These are phyloP conservation scores for Podospora anserina DNA, from an alignment of 495 filamentous ascomycete genomes.

Conservation along the genomic window DNA sequence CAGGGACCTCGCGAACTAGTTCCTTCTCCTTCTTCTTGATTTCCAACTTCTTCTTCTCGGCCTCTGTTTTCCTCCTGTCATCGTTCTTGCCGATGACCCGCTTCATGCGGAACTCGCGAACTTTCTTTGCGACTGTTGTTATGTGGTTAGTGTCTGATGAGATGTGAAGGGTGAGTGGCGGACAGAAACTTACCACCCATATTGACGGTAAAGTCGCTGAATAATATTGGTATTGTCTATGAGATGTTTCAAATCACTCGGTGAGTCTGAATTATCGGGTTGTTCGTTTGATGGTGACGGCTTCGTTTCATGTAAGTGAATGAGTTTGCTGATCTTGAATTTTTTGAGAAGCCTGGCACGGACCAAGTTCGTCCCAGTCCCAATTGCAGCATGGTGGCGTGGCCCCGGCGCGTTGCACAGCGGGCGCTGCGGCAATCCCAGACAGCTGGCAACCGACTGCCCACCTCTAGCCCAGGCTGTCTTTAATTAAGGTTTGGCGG, in stretches of 20 bases:
- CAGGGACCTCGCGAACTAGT: constrained; percentile 61
- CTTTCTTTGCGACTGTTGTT: constrained; percentile 28
- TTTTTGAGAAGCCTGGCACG: background rate
- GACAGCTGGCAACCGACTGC: constrained; percentile 16
- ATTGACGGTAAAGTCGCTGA: background rate
- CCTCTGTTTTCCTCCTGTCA: constrained; percentile 57
- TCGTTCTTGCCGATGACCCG: constrained; percentile 60
- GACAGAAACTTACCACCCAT: constrained; percentile 1
- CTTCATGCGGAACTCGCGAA: constrained; percentile 47
- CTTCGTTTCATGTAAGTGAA: constrained; percentile 2
- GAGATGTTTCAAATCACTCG: background rate
- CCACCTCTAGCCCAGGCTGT: background rate
- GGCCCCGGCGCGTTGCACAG: constrained; percentile 3
- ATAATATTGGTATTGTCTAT: background rate
- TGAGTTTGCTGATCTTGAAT: background rate
- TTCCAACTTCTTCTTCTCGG: constrained; percentile 53
- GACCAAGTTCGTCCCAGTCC: background rate
- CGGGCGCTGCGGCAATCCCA: background rate
- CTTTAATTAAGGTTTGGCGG: background rate
- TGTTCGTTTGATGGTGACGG: background rate
- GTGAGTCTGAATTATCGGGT: background rate
- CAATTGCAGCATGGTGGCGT: background rate
- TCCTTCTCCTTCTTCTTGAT: constrained; percentile 58
- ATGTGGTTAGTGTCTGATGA: background rate
- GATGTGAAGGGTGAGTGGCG: background rate